phyloP scores from a whole-genome alignment of 768 basidiomycete species.

The Suillus tomentosus region DNA sequence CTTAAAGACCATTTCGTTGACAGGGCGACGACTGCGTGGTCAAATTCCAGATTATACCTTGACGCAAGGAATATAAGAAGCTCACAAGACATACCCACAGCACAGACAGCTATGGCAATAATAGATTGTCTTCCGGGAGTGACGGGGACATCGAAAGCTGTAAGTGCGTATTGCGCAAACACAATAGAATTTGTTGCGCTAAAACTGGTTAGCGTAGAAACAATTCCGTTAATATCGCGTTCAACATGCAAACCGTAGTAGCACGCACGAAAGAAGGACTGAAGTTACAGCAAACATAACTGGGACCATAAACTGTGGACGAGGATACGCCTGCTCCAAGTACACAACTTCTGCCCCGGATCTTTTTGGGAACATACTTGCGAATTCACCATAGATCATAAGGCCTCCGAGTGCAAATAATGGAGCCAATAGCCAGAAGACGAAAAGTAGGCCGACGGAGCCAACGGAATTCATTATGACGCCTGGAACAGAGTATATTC shows the following conservation, averaged over 20 bases:
- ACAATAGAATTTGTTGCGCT: constrained; percentile 28
- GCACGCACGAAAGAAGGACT: constrained; percentile 27
- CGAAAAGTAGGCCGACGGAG: constrained; percentile 4
- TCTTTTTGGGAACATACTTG: constrained; percentile 49
- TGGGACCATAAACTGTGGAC: constrained; percentile 37
- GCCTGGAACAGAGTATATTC: constrained; percentile 12
- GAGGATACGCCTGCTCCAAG: constrained; percentile 33
- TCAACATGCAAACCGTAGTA: background rate
- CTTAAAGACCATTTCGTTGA: constrained; percentile 32
- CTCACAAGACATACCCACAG: constrained; percentile 23
- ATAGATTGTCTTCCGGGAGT: constrained; percentile 22
- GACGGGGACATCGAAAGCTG: constrained; percentile 20
- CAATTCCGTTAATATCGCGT: background rate
- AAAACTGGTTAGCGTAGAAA: constrained; percentile 9
- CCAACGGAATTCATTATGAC: constrained; percentile 10
- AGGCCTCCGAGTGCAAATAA: constrained; percentile 10
- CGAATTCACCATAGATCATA: constrained; percentile 42
- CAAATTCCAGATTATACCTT: background rate
- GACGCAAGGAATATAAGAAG: background rate
- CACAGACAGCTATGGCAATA: constrained; percentile 23
- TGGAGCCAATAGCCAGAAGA: constrained; percentile 9
- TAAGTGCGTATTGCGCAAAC: constrained; percentile 28
- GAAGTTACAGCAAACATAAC: constrained; percentile 42
- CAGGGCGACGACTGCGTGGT: constrained; percentile 21
- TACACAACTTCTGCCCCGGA: constrained; percentile 54